phyloP scores from a whole-genome alignment of 1,139 yeast species.

The Hansenula sp. region DNA sequence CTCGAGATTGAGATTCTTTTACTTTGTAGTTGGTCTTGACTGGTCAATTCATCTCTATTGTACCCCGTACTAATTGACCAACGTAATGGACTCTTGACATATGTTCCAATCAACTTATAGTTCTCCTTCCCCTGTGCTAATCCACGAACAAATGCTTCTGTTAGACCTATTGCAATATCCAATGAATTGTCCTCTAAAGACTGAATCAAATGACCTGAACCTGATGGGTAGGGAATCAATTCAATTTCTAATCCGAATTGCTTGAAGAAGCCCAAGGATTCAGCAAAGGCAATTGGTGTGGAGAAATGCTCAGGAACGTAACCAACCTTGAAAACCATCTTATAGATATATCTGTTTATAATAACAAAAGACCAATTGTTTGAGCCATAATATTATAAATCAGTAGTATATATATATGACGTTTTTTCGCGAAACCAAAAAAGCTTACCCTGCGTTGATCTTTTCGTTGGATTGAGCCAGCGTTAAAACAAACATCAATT shows the following conservation, averaged over 20 bases:
- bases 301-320: conserved; percentile 90
- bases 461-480: neutral
- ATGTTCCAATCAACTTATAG: conserved; percentile 72
- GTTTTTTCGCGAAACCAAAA: neutral
- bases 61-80: conserved; percentile 88
- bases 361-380: too few species aligned
- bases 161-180: conserved; percentile 80
- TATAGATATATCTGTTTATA: too few species aligned
- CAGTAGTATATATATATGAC: too few species aligned
- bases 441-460: conserved; percentile 2
- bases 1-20: conserved; percentile 76
- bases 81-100: conserved; percentile 79
- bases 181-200: conserved; percentile 60
- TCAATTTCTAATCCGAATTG: conserved; percentile 47
- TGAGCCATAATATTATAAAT: neutral
- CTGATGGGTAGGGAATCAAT: conserved; percentile 75
- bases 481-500: neutral
- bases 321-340: conserved; percentile 52
- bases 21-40: conserved; percentile 52
- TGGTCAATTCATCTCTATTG: conserved; percentile 47
- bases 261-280: conserved; percentile 50
- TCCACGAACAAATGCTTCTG: conserved; percentile 88
- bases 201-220: conserved; percentile 83
- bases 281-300: conserved; percentile 77
- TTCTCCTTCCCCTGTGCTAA: conserved; percentile 63